Evolutionary conservation across 108 stramenopile species (phyloP), one percentile per base, ranked within the genome.

Genomic region (Aurantiochytrium sp.): DNA sequence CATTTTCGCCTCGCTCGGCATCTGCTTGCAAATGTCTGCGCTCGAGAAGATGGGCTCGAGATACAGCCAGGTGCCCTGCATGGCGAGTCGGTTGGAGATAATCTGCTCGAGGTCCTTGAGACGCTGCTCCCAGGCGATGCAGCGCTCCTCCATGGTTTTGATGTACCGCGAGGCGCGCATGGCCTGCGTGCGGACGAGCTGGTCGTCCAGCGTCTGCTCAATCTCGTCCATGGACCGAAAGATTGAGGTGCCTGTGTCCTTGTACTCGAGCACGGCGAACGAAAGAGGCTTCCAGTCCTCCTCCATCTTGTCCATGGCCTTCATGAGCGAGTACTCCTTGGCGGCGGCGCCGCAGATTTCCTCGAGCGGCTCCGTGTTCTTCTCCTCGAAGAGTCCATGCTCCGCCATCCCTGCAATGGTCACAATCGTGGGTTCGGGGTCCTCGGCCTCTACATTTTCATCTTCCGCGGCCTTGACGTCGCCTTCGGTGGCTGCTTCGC

Each of bases 241-340:
- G 54, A 89, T 68, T 5, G 59, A 86, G 4, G 89, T 89, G 41
- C 87, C 89, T 21, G 89, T 89, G 42, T 89, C 89, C 36, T 87
- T 54, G 87, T 87, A 89, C 30, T 68, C 19, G 1, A 55, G 32
- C 0, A 87, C 68, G 5, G 68, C 36, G 17, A 89, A 39, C 37
- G 86, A 54, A 5, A 88, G 15, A 8, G 36, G 34, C 39, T 24
- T n/a, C 89, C 89, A 89, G 50, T 69, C 87, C 32, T 54, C 50
- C 22, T 86, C 54, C 89, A 89, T 89, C n/a, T 69, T 87, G 55
- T 89, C 68, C 22, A 89, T 55, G 24, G 87, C 52, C 34, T 39
- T 27, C 69, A 87, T 86, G 30, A 89, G 68, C 52, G 87, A 50
- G 52, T 52, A 89, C 87, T 89, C 89, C 55, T 89, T 89, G 4